Base-by-base conservation (phyloP, 805 yeast genomes). In the Candida cerambycidarum region DNA sequence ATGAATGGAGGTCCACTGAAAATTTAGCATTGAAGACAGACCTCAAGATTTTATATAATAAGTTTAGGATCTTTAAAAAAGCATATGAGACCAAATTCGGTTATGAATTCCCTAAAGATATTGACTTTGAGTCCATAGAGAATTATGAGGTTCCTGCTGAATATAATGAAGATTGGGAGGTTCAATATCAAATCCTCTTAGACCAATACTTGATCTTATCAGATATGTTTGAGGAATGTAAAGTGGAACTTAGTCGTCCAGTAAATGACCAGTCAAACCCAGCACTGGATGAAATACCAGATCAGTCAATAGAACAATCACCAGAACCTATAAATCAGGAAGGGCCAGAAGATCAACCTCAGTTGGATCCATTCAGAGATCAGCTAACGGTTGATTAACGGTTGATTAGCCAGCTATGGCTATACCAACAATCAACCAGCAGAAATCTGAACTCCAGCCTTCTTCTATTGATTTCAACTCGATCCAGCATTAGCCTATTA, bases 1-100 rank as follows among this genome's bases (percentile, higher is more conserved):
- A 50, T 13, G 18, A 33, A 6, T 55, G 59, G 56, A 53, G 52
- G 32, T 27, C 25, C 13, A 33, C 19, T 11, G 63, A 58, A 41
- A 38, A 48, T 23, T 39, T 43, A 3, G 61, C 48, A 10, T 46
- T 61, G 15, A 34, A 42, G 14, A 27, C 17, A 4, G 48, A 46
- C 30, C 35, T 47, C 13, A n/a, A 14, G 13, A 14, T 30, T 10
- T 21, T 47, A 10, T 32, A 41, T 23, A 41, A 30, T 13, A 14
- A 38, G 21, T 46, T 32, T 13, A 12, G 17, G 16, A 16, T 16
- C 2, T 13, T 36, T 16, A 35, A 34, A 29, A 4, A 16, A 28
- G 24, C 23, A 5, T 36, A 36, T 23, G 18, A 34, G 11, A n/a
- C 8, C 9, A 23, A 23, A 10, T 34, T 34, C 19, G 14, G 24